Conservation (phyloP, 2,329 filamentous ascomycete genomes). For the Botryosphaeria dothidea region DNA sequence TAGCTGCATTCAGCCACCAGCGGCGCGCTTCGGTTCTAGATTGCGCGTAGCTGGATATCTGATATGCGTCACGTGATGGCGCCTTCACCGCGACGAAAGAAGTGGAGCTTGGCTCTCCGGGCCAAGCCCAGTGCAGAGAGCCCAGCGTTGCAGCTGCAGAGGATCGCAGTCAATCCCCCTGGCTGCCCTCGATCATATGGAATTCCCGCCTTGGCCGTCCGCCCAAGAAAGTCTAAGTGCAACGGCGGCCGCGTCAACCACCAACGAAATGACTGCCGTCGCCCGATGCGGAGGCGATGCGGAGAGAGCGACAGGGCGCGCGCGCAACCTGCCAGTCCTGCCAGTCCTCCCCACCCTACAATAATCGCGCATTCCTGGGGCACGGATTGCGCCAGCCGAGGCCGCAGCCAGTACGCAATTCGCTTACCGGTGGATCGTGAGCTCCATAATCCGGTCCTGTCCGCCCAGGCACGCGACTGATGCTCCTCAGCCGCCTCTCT, state of each 20-base stretch:
- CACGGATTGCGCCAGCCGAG: slow-evolving; percentile 17
- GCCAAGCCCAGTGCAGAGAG: not conserved
- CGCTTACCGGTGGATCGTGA: slow-evolving; percentile 2
- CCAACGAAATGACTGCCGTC: not conserved
- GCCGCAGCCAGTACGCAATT: slow-evolving; percentile 10
- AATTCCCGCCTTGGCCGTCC: not conserved
- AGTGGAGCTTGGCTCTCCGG: not conserved
- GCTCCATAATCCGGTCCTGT: not conserved
- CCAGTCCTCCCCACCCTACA: not conserved
- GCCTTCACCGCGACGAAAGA: not conserved
- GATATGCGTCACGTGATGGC: not conserved
- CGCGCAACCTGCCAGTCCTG: not conserved
- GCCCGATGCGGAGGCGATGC: slow-evolving; percentile 1
- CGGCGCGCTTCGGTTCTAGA: not conserved
- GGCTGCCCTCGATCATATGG: not conserved
- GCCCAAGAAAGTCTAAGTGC: not conserved
- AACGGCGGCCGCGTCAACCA: not conserved
- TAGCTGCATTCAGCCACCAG: not conserved
- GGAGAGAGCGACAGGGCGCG: not conserved
- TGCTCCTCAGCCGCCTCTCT: not conserved
- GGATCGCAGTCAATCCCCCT: not conserved
- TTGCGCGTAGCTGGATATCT: not conserved
- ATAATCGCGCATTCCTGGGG: slow-evolving; percentile 16
- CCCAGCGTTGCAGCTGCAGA: not conserved
- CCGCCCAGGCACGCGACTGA: not conserved